These are phyloP conservation scores for Chrysoporthe cubensis DNA, from an alignment of 2,329 filamentous ascomycete species.

Conservation along the genomic window DNA sequence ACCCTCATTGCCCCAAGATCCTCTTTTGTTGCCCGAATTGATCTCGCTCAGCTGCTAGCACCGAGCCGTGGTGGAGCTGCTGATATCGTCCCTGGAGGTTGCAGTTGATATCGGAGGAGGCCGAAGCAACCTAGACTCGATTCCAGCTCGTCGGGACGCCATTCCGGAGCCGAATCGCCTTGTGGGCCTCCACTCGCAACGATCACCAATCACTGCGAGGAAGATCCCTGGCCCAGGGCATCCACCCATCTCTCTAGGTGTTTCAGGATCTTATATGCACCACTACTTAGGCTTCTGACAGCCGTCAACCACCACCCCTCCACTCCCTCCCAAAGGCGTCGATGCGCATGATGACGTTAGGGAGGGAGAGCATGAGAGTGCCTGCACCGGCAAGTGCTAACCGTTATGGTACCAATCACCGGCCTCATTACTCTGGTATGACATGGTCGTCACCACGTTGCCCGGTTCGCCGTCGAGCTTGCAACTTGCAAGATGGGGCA, in stretches of 20 bases:
- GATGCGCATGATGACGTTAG: constrained; percentile 4
- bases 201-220: constrained; percentile 6
- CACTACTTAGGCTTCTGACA: neutral
- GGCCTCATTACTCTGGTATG: neutral
- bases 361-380: neutral
- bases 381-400: neutral
- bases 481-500: neutral
- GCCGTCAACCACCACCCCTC: neutral
- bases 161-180: neutral
- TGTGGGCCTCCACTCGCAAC: neutral
- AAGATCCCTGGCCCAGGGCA: neutral
- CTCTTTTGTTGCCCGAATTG: neutral
- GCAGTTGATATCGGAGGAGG: constrained; percentile 12
- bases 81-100: neutral
- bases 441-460: neutral
- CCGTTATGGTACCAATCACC: neutral
- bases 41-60: neutral
- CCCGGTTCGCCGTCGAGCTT: neutral
- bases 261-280: constrained; percentile 17
- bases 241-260: neutral
- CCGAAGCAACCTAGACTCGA: neutral
- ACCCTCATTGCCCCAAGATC: neutral
- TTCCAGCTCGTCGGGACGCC: constrained; percentile 5
- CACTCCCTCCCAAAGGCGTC: neutral
- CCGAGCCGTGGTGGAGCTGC: constrained; percentile 5